These are phyloP conservation scores for Chenopodium suecicum DNA, from an alignment of 148 eudicot species.

Conservation along the genomic window DNA sequence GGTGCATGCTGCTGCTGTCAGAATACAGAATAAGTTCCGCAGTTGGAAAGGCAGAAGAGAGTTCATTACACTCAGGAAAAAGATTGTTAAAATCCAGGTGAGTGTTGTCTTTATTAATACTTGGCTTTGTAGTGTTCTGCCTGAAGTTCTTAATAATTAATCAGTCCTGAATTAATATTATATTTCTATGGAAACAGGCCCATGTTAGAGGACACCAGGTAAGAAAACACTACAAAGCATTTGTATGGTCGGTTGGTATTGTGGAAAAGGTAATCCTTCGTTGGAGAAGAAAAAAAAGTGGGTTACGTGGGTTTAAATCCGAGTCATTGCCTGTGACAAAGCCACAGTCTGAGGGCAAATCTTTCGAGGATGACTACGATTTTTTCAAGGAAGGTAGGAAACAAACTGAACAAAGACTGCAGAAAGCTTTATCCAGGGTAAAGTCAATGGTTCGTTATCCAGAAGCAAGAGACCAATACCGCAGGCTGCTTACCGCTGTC, in stretches of 20 bases:
- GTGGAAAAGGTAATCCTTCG: slow-evolving; percentile 79
- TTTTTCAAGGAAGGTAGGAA: slow-evolving; percentile 75
- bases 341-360: slow-evolving; percentile 10
- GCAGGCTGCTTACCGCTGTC: slow-evolving; percentile 70
- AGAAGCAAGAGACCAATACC: slow-evolving; percentile 86
- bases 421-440: slow-evolving; percentile 78
- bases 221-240: slow-evolving; percentile 65
- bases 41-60: slow-evolving; percentile 78
- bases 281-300: slow-evolving; percentile 78
- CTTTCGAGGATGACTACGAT: slow-evolving; percentile 71
- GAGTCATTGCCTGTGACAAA: slow-evolving; percentile 37
- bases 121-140: neutral
- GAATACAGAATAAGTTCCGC: slow-evolving; percentile 74
- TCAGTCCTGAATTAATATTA: neutral
- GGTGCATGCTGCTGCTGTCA: slow-evolving; percentile 59
- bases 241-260: slow-evolving; percentile 89
- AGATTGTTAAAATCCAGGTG: slow-evolving; percentile 85
- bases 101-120: slow-evolving; percentile 4
- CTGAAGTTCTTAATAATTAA: neutral
- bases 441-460: slow-evolving; percentile 91
- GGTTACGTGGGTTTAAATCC: slow-evolving; percentile 61
- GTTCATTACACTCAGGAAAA: slow-evolving; percentile 54
- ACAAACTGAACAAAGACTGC: slow-evolving; percentile 71
- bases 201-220: slow-evolving; percentile 88
- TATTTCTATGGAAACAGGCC: slow-evolving; percentile 43